These are phyloP conservation scores for Fusarium protoensiforme DNA, from an alignment of 2,329 filamentous ascomycete species.

Conservation along the genomic window DNA sequence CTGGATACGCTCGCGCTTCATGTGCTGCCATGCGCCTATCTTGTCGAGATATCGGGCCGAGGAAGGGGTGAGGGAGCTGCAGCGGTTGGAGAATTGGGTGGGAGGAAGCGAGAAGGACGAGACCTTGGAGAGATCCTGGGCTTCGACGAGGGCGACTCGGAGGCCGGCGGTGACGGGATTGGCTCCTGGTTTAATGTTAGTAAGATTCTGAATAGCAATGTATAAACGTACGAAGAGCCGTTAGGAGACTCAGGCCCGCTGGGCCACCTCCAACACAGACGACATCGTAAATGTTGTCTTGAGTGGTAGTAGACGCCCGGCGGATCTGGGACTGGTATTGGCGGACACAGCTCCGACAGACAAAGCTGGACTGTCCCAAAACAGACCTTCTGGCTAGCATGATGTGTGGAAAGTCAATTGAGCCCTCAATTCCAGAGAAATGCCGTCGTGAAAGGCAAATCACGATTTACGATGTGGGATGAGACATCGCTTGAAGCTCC, in stretches of 20 bases:
- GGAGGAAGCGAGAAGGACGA: conserved; percentile 73
- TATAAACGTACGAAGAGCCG: conserved; percentile 72
- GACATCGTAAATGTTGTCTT: conserved; percentile 87
- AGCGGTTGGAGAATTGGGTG: conserved; percentile 88
- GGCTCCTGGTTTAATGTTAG: conserved; percentile 65
- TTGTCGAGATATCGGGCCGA: conserved; percentile 84
- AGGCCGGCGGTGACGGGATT: conserved; percentile 80
- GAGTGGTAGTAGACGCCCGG: conserved; percentile 55
- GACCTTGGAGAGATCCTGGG: conserved; percentile 81
- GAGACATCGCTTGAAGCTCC: conserved; percentile 19
- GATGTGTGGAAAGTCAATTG: conserved; percentile 9
- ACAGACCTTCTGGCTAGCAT: conserved; percentile 45
- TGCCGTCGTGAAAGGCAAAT: conserved; percentile 9
- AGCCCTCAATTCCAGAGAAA: not conserved
- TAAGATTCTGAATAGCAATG: not conserved
- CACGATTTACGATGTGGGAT: conserved; percentile 22
- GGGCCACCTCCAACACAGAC: conserved; percentile 92
- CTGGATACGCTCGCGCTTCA: conserved; percentile 80
- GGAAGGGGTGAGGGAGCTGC: conserved; percentile 91
- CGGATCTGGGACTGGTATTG: conserved; percentile 49
- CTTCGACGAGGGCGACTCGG: conserved; percentile 89
- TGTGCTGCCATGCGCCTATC: conserved; percentile 87
- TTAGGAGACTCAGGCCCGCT: conserved; percentile 84
- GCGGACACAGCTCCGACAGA: conserved; percentile 61
- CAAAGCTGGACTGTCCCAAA: conserved; percentile 45